phyloP scores from a whole-genome alignment of 805 yeast genomes.

The Maudiozyma bulderi region DNA sequence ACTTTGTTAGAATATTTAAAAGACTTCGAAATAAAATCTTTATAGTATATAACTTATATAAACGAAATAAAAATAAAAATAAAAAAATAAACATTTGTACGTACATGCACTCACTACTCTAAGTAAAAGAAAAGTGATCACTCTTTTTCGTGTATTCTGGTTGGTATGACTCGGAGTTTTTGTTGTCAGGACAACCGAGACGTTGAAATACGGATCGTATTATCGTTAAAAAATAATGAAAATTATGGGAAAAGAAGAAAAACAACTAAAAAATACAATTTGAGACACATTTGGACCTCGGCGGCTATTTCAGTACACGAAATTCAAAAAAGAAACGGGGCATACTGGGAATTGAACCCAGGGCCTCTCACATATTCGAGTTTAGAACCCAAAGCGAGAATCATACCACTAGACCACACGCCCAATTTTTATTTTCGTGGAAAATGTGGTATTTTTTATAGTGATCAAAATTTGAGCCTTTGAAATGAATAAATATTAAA shows the following conservation, averaged over 20 bases:
- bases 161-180: too few species aligned
- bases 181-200: too few species aligned
- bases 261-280: too few species aligned
- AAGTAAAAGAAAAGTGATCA: neutral
- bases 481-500: neutral
- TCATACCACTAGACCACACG: constrained; percentile 35
- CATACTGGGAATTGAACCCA: constrained; percentile 50
- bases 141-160: neutral
- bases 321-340: constrained; percentile 20
- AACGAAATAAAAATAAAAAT: neutral
- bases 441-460: neutral
- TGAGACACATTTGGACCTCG: neutral
- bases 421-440: constrained; percentile 11
- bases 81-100: neutral
- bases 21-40: neutral
- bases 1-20: too few species aligned
- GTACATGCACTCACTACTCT: neutral
- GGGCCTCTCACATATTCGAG: constrained; percentile 44
- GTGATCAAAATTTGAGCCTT: neutral
- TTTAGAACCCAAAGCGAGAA: constrained; percentile 30
- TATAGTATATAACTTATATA: neutral
- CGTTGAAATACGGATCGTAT: too few species aligned
- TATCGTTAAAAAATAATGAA: too few species aligned
- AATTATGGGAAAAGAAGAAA: too few species aligned
- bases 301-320: neutral